Conservation (phyloP, 2,329 filamentous ascomycete species). For the Colletotrichum tanaceti region DNA sequence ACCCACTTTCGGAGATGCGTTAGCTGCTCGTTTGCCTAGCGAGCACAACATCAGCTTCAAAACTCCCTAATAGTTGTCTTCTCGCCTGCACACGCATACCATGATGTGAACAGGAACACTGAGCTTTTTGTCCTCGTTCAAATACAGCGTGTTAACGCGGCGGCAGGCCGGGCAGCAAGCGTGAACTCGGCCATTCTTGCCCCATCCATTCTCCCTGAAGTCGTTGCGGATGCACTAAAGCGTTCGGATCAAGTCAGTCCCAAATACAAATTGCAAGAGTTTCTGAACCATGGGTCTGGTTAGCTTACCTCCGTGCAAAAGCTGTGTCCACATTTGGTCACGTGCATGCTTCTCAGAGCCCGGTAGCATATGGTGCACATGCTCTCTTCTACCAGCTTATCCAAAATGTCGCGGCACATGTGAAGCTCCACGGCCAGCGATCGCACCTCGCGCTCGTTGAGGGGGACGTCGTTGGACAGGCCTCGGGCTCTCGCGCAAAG, state of each 20-base stretch:
- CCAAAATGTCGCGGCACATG: neutral
- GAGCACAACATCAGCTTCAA: neutral
- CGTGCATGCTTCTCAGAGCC: conserved; percentile 11
- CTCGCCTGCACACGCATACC: neutral
- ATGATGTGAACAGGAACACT: neutral
- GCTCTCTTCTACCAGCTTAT: conserved; percentile 8
- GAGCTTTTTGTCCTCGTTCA: neutral
- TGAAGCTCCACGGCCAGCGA: too few relatives aligned
- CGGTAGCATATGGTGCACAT: conserved; percentile 10
- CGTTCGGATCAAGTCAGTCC: too few relatives aligned
- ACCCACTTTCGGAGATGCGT: neutral
- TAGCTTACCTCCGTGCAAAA: neutral
- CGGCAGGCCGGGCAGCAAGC: neutral
- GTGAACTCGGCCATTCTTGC: neutral
- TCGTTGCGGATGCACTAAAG: neutral
- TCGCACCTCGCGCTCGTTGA: neutral
- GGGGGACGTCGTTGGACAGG: neutral
- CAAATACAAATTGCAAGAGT: neutral
- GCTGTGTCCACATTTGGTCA: conserved; percentile 5
- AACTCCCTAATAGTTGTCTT: too few relatives aligned
- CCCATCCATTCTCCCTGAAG: neutral
- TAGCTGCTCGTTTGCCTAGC: neutral
- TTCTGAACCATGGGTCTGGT: neutral
- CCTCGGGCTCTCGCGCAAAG: neutral
- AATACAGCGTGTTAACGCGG: neutral